A percentile compares a stretch with the other conserved stretches of the same genome.
phyloP scores from a whole-genome alignment of 2,329 filamentous ascomycete species.

The Paecilomyces fulvus region DNA sequence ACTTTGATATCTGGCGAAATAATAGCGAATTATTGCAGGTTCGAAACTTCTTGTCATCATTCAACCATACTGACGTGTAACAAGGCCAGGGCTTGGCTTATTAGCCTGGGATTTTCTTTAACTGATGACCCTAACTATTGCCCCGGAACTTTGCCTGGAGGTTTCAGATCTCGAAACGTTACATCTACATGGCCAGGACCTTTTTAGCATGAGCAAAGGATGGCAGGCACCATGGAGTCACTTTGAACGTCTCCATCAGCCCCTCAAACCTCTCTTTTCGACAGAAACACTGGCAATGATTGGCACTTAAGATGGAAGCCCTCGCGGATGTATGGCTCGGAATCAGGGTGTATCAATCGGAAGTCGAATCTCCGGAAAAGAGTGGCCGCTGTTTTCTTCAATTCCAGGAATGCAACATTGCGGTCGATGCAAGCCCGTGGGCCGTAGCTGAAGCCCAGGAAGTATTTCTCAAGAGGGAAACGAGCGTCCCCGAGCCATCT shows the following conservation, averaged over 20 bases:
- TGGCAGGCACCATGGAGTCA: too few relatives aligned
- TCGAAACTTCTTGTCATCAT: too few relatives aligned
- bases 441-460: slow-evolving; percentile 36
- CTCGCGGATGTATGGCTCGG: not conserved
- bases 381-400: slow-evolving; percentile 29
- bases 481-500: slow-evolving; percentile 18
- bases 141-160: too few relatives aligned
- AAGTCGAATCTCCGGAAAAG: slow-evolving; percentile 15
- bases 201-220: too few relatives aligned
- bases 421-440: slow-evolving; percentile 36
- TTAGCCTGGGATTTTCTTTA: too few relatives aligned
- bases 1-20: too few relatives aligned
- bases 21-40: too few relatives aligned
- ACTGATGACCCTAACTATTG: too few relatives aligned
- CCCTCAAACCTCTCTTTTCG: not conserved
- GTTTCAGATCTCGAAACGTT: too few relatives aligned
- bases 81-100: too few relatives aligned
- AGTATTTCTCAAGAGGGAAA: slow-evolving; percentile 25
- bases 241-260: not conserved
- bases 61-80: too few relatives aligned
- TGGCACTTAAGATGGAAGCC: not conserved
- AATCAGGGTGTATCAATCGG: not conserved
- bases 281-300: not conserved
- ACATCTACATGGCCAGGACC: too few relatives aligned
- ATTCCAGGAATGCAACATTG: slow-evolving; percentile 36